A percentile compares a stretch with the other conserved stretches of the same genome.
Evolutionary conservation across 129 eudicot genomes (phyloP).

Genomic region (Artemisia annua): DNA sequence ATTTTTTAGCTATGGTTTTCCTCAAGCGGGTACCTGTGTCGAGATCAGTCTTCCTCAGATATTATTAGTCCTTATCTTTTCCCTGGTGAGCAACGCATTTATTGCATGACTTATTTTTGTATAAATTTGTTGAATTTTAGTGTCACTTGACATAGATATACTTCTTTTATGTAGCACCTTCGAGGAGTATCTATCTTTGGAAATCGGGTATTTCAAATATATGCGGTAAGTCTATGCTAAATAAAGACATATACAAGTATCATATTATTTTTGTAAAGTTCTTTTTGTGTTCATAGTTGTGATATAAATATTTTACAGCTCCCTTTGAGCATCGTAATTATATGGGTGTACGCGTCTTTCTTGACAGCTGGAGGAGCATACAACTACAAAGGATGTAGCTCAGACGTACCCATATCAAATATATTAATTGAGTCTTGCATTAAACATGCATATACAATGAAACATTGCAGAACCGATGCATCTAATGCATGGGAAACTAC

Average conservation of each 20-base stretch:
- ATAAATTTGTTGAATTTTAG: neutral
- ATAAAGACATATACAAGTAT: conserved; percentile 10
- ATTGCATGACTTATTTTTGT: conserved; percentile 1
- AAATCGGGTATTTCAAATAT: conserved; percentile 69
- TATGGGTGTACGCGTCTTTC: conserved; percentile 91
- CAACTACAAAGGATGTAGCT: conserved; percentile 77
- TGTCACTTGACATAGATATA: neutral
- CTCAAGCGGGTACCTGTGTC: conserved; percentile 94
- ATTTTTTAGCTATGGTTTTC: conserved; percentile 90
- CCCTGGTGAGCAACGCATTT: conserved; percentile 61
- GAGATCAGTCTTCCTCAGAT: conserved; percentile 92
- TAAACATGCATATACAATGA: conserved; percentile 92
- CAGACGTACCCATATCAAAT: conserved; percentile 76
- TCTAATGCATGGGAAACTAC: conserved; percentile 88
- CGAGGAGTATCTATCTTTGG: conserved; percentile 80
- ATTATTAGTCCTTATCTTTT: conserved; percentile 73
- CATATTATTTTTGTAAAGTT: neutral
- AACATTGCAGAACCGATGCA: conserved; percentile 88
- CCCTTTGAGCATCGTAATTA: conserved; percentile 70
- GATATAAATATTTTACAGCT: conserved; percentile 47
- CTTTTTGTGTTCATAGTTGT: neutral
- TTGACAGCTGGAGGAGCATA: conserved; percentile 96
- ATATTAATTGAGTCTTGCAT: conserved; percentile 72
- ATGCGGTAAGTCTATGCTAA: conserved; percentile 63
- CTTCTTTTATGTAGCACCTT: conserved; percentile 62